These are phyloP conservation scores for Xylaria curta DNA, from an alignment of 495 filamentous ascomycete genomes.

Conservation along the genomic window DNA sequence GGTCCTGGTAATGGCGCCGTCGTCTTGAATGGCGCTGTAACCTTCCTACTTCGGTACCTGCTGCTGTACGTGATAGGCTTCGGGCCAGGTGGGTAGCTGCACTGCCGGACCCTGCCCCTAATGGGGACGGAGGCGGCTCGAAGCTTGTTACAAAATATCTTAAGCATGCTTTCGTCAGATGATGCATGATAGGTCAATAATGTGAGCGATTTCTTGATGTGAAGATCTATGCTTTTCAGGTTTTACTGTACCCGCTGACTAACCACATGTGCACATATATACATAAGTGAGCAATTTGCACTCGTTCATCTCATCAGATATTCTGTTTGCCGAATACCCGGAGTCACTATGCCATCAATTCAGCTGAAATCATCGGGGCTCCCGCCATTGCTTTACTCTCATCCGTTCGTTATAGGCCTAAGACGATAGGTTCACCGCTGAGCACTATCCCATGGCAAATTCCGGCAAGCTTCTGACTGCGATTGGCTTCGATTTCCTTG, in stretches of 20 bases:
- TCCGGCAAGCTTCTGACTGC: conserved; percentile 48
- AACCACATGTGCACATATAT: not conserved
- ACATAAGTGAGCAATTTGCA: not conserved
- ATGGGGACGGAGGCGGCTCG: not conserved
- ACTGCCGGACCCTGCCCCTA: not conserved
- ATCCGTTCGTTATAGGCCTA: conserved; percentile 12
- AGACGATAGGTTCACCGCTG: not conserved
- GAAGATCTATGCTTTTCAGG: not conserved
- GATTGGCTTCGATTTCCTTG: conserved; percentile 42
- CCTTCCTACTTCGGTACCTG: conserved; percentile 22
- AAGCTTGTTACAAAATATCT: not conserved
- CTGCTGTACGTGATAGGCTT: conserved; percentile 17
- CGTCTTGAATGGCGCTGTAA: conserved; percentile 4
- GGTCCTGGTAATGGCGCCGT: not conserved
- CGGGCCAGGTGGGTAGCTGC: not conserved
- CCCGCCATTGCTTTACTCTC: conserved; percentile 5
- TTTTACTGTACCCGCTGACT: not conserved
- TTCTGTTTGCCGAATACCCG: conserved; percentile 5
- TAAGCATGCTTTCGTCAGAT: conserved; percentile 5
- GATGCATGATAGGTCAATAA: conserved; percentile 1
- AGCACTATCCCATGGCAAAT: conserved; percentile 37
- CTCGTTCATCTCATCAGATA: not conserved
- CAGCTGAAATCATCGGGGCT: conserved; percentile 17
- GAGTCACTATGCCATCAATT: conserved; percentile 9
- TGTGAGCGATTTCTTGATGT: conserved; percentile 8